Evolutionary conservation across 208 protist species (phyloP), one percentile per base, ranked within the genome.

Genomic region (Crithidia brevicula): DNA sequence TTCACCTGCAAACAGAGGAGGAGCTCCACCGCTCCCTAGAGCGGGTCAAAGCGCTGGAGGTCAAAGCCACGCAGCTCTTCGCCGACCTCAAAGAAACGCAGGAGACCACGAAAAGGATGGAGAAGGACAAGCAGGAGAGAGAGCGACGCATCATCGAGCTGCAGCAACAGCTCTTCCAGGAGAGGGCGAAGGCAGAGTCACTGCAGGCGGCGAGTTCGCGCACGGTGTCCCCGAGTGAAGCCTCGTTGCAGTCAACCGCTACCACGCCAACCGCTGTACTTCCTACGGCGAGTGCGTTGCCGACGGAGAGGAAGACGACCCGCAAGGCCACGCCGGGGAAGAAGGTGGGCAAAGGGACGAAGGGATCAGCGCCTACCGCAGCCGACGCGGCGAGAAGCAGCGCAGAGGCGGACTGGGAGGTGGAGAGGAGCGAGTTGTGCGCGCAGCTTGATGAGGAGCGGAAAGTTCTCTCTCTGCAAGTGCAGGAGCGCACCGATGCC

Each of bases 1-100:
- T 77, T 40, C 52, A 81, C 30, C 9, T 71, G 31, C 71, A 79
- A 27, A 72, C 57, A 16, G 63, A 81, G 43, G 22, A 79, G 50
- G 72, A 80, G 53, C 54, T 81, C 9, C 69, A 69, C 27, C 63
- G 45, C 46, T 50, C 72, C 20, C 33, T 46, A 53, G 69, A 69
- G 61, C 52, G 69, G 8, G 28, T 75, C 4, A 61, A 67, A 54
- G 43, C 60, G 13, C 33, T 75, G 3, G 69, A 75, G 53, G 22
- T 23, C 15, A 53, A 58, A n/a, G 50, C 63, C 54, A 33, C 30
- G 3, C 52, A 63, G 54, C 43, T 69, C 22, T 61, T 75, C 34
- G 38, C 43, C 10, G 67, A 70, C 38, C 31, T 42, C 20, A 69
- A 54, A 15, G 62, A 74, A 3, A 7, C 50, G 28, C 66, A 71